Base-by-base conservation (phyloP, 352 stramenopile genomes). In the Albugo laibachii region DNA sequence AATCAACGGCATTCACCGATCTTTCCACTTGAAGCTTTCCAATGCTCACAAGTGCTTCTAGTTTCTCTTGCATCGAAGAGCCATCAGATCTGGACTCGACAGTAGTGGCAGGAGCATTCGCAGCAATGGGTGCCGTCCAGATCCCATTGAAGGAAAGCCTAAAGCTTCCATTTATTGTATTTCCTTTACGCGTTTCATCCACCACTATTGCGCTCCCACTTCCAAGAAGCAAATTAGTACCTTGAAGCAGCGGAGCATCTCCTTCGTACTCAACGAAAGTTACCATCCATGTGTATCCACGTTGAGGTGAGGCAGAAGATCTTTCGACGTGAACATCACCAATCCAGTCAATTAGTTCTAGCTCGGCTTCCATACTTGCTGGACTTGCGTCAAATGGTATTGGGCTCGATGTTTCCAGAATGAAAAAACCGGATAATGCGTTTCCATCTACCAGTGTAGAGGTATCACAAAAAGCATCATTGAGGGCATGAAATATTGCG, bases 361-460 rank as follows among this genome's bases (percentile, higher is more conserved):
- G 34, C 1, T 57, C 62, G 4, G 44, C 19, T 38, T 81, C 77
- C 19, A 88, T 41, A 2, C 56, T 58, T 12, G 49, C 53, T 1
- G 62, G 61, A 31, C 65, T 62, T 0, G 69, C 70, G 36, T 86
- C 57, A 38, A 71, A 86, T 11, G 50, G 43, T 24, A 88, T 79
- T 1, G 70, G 63, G 12, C 56, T 56, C 0, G 70, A 81, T 2
- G 68, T 62, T 36, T 81, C 73, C 20, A 88, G 51, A 0, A 83
- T 52, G 39, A 91, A 91, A 12, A n/a, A 70, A 0, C 78, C 75
- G 15, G 61, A 79, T 1, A 91, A 45, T 1, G 66, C 68, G 21
- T 91, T 91, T 13, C 78, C 75, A 48, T 86, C 66, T 0, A 70
- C 82, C 1, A 85, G 52, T 2, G 78, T 87, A 13, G 73, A 54